Evolutionary conservation across 768 basidiomycete genomes (phyloP), one percentile per base, ranked within the genome.

Genomic region (Clitopilus passeckerianus): DNA sequence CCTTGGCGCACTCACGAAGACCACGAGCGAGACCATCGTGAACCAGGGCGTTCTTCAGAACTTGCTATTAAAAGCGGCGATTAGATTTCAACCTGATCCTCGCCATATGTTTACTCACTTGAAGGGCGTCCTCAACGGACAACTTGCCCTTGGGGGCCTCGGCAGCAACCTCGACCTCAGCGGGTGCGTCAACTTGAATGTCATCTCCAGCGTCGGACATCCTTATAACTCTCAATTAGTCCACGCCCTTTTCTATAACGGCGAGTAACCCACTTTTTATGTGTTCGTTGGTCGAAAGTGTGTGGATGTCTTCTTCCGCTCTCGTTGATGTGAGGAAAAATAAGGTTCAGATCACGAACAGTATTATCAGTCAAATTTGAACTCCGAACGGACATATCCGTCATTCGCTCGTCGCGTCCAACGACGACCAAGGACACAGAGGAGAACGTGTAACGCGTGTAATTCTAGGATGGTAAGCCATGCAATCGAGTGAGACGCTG

Each of bases 151-250:
- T 95, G 70, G 95, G 95, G 24, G 91, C 92, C 70, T 93, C 92
- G 50, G 89, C 74, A 67, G 91, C 77, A 66, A 93, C 93, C 76
- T 94, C 91, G 72, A 90, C 90, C 72, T 80, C 80, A 73, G 85
- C 84, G 64, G 82, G 84, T 67, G 78, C 82, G 50, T 92, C 90
- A 71, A 92, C 85, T 74, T 82, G 77, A 77, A 90, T 87, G 77
- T 91, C 91, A 91, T 94, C 91, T 92, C 90, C 91, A 91, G 91
- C 91, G 90, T 94, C 91, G 90, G 91, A 94, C 91, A 94, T 94
- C 82, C 84, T 88, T 56, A 27, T 54, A 14, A 34, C 9, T 4
- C 44, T 9, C 46, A 52, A 34, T 70, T 18, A 44, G 59, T 34
- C 59, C 22, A 54, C 20, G 24, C 24, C 22, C 18, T 24, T 8